phyloP scores from a whole-genome alignment of 164 flowering plant genomes.

The Sextonia rubra region DNA sequence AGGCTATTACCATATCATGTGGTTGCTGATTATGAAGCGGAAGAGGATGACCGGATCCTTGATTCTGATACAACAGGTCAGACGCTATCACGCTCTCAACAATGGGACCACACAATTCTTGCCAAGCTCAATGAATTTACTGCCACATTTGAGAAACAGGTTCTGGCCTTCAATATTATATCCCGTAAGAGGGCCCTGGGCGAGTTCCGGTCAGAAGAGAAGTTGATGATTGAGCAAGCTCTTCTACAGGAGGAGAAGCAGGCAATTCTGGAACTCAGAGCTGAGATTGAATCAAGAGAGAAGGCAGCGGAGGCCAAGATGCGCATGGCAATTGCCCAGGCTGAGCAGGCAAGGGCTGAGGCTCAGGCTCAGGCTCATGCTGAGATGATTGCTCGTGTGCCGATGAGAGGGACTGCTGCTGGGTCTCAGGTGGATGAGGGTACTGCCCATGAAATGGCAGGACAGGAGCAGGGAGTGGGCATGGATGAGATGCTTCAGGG shows the following conservation, averaged over 20 bases:
- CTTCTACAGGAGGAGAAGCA: slow-evolving; percentile 87
- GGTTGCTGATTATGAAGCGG: slow-evolving; percentile 98
- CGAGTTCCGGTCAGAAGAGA: slow-evolving; percentile 90
- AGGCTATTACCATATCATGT: slow-evolving; percentile 96
- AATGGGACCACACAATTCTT: slow-evolving; percentile 93
- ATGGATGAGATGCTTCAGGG: slow-evolving; percentile 76
- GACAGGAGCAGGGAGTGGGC: slow-evolving; percentile 46
- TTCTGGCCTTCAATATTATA: slow-evolving; percentile 80
- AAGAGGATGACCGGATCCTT: slow-evolving; percentile 93
- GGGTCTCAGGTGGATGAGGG: slow-evolving; percentile 49
- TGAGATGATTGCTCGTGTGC: slow-evolving; percentile 66
- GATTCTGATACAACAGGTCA: slow-evolving; percentile 93
- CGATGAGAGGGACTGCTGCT: slow-evolving; percentile 65
- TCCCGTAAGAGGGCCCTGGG: slow-evolving; percentile 77
- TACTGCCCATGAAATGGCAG: slow-evolving; percentile 44
- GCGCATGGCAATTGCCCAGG: slow-evolving; percentile 79
- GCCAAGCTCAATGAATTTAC: slow-evolving; percentile 85
- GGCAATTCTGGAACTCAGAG: slow-evolving; percentile 52
- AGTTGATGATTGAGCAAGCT: slow-evolving; percentile 89
- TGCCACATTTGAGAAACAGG: slow-evolving; percentile 92
- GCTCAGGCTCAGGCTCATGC: slow-evolving; percentile 53
- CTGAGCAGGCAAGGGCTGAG: slow-evolving; percentile 78
- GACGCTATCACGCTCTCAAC: slow-evolving; percentile 86
- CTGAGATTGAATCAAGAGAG: slow-evolving; percentile 80
- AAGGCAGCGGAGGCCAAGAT: slow-evolving; percentile 73